A percentile compares a stretch with the other conserved stretches of the same genome.
Conservation (phyloP, 1,139 yeast genomes). For the Hyphopichia fennica region DNA sequence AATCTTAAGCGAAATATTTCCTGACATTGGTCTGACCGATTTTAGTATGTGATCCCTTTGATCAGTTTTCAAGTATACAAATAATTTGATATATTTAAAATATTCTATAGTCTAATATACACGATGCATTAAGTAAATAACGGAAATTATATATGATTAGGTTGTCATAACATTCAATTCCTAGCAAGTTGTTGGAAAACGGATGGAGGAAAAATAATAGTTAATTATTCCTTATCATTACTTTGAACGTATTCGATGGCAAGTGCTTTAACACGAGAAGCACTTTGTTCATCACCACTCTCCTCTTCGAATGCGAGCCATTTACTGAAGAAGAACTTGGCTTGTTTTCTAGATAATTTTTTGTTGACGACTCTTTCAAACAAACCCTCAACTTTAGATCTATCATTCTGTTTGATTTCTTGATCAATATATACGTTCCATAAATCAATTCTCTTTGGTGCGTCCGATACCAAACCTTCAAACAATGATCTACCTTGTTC, state of each 20-base stretch:
- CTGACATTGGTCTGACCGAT: constrained; percentile 14
- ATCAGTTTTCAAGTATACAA: background rate
- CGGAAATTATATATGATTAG: too few relatives aligned
- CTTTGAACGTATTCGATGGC: constrained; percentile 72
- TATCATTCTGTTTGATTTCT: constrained; percentile 68
- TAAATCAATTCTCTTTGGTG: constrained; percentile 86
- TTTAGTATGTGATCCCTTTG: background rate
- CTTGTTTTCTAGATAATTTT: constrained; percentile 85
- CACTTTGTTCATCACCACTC: constrained; percentile 64
- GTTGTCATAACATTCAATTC: too few relatives aligned
- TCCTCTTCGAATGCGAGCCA: constrained; percentile 84
- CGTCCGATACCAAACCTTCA: constrained; percentile 88
- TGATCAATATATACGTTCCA: constrained; percentile 96
- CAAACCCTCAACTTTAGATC: constrained; percentile 67
- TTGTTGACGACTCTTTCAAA: constrained; percentile 75
- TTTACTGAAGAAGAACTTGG: constrained; percentile 90
- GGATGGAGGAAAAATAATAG: too few relatives aligned
- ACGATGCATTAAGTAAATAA: background rate
- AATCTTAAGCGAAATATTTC: constrained; percentile 26
- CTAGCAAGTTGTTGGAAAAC: background rate
- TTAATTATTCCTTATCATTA: background rate
- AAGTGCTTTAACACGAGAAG: constrained; percentile 85
- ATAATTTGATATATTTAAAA: background rate
- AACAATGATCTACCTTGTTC: constrained; percentile 95
- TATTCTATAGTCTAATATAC: constrained; percentile 1